These are phyloP conservation scores for Aspergillus aculeatinus DNA, from an alignment of 2,329 filamentous ascomycete species.

Conservation along the genomic window DNA sequence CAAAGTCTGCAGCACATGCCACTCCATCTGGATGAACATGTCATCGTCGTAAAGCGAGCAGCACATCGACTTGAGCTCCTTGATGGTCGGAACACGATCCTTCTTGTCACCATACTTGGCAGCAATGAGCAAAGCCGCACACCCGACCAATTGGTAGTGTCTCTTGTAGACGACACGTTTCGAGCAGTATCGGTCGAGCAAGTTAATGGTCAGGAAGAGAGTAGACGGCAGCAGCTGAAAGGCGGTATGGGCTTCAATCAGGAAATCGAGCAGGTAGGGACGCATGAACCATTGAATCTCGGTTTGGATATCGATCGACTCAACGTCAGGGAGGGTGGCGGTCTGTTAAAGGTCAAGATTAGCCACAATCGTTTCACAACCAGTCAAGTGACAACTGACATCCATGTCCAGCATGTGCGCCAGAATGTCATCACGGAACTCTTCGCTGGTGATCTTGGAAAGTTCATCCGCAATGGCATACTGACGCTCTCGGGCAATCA, in stretches of 20 bases:
- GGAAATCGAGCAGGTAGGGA: slow-evolving; percentile 95
- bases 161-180: slow-evolving; percentile 98
- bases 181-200: slow-evolving; percentile 96
- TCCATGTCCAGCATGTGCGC: slow-evolving; percentile 96
- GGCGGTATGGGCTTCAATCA: slow-evolving; percentile 93
- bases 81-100: slow-evolving; percentile 94
- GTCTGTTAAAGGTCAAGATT: slow-evolving; percentile 50
- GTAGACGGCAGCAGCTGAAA: slow-evolving; percentile 94
- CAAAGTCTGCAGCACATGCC: slow-evolving; percentile 96
- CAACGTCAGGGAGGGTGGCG: slow-evolving; percentile 91
- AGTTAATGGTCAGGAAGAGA: slow-evolving; percentile 92
- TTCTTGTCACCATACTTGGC: slow-evolving; percentile 99
- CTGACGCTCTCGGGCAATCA: slow-evolving; percentile 78
- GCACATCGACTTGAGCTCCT: slow-evolving; percentile 98
- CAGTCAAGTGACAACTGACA: slow-evolving; percentile 41
- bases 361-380: slow-evolving; percentile 5
- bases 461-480: slow-evolving; percentile 86
- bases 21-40: slow-evolving; percentile 99
- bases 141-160: slow-evolving; percentile 97
- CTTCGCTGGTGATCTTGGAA: slow-evolving; percentile 77
- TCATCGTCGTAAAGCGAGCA: slow-evolving; percentile 97
- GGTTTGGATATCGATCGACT: slow-evolving; percentile 97
- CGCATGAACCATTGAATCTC: slow-evolving; percentile 99
- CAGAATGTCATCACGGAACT: slow-evolving; percentile 93
- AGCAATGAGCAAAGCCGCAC: slow-evolving; percentile 90